Evolutionary conservation across 2,329 filamentous ascomycete genomes (phyloP).

Genomic region (Phoma sp.): DNA sequence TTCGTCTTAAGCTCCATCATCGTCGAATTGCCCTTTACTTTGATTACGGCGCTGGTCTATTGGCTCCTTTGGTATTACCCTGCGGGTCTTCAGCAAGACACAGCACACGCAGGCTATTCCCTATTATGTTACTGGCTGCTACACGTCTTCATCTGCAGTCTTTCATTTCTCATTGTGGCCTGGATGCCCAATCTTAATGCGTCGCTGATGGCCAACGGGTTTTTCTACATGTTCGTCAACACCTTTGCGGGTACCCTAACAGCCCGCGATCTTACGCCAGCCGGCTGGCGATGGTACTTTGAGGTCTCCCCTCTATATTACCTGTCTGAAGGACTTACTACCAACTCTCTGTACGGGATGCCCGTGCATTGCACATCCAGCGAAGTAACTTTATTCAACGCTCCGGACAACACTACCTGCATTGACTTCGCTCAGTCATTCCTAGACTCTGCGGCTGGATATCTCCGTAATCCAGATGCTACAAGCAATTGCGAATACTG

Average conservation of each 20-base stretch:
- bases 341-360: slow-evolving; percentile 1
- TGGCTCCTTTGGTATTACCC: slow-evolving; percentile 72
- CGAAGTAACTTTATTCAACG: slow-evolving; percentile 1
- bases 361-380: slow-evolving; percentile 4
- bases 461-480: slow-evolving; percentile 2
- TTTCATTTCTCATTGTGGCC: slow-evolving; percentile 8
- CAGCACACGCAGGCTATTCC: slow-evolving; percentile 1
- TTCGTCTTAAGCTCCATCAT: slow-evolving; percentile 74
- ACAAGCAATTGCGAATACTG: neutral
- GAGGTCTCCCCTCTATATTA: slow-evolving; percentile 6
- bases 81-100: slow-evolving; percentile 30
- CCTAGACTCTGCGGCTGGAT: neutral
- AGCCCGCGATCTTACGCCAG: neutral
- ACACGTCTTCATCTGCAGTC: slow-evolving; percentile 4
- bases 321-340: slow-evolving; percentile 6
- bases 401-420: slow-evolving; percentile 1
- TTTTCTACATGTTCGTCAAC: slow-evolving; percentile 9
- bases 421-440: slow-evolving; percentile 1
- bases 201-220: slow-evolving; percentile 5
- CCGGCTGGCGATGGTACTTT: slow-evolving; percentile 8
- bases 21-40: slow-evolving; percentile 72
- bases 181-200: slow-evolving; percentile 9
- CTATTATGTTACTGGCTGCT: neutral
- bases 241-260: slow-evolving; percentile 6
- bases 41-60: slow-evolving; percentile 67